Base-by-base conservation (phyloP, 2,329 filamentous ascomycete genomes). In the Exophiala spinifera region DNA sequence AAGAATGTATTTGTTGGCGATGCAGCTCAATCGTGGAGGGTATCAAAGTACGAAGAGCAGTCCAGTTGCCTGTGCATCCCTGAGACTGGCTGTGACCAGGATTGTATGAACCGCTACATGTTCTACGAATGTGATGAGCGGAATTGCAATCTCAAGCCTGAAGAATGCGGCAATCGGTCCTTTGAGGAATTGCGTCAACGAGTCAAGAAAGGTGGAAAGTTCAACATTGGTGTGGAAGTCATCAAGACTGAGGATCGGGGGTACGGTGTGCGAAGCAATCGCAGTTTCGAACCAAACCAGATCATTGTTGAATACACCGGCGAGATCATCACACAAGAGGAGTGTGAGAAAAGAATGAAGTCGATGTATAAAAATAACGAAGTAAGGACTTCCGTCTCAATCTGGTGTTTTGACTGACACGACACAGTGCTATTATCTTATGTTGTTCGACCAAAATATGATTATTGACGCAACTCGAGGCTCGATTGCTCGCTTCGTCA, bases 231-330 rank as follows among this genome's bases (percentile, higher is more conserved):
- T 44, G 91, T 99, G 7, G 94, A 99, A 70, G 91, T 97, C 37
- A 84, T 96, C 72, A 91, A 96, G 75, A 97, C 94, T 1, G 74
- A 77, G 17, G 88, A 95, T 72, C 85, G 91, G 55, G 94, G 94
- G 23, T 91, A 92, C 69, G 94, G 94, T 49, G 90, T 99, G 46
- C 87, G 94, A 57, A 89, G 88, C 68, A 96, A 92, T 72, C 85
- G 94, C 44, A 87, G 85, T 57, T 99, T 97, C 69, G 79, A 86
- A 53, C 83, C 91, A 1, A 85, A 92, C 65, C 91, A 97, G 74
- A 95, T 99, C 69, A 97, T 99, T 67, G 92, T 97, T 74, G 94
- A 99, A 68, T 99, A 99, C 68, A 92, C 91, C 0, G 94, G 94
- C 37, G 94, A 99, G 72, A 96, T 99, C 63, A 95, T 99, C 66